Conservation (phyloP, 2,329 filamentous ascomycete genomes). For the Boeremia exigua region DNA sequence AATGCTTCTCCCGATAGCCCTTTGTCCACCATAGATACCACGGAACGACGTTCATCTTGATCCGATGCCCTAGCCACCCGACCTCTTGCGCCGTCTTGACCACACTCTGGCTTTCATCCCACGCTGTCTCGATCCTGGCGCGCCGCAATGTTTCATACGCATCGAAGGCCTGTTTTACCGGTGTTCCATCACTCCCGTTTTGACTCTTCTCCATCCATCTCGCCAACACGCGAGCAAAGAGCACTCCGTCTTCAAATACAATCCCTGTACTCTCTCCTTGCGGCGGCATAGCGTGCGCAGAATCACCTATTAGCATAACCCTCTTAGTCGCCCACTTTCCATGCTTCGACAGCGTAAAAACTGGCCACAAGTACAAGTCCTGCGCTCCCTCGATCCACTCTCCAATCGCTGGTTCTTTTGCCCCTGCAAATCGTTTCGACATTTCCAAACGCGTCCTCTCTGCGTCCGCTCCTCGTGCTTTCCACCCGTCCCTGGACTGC, state of each 20-base stretch:
- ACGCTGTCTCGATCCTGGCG: constrained; percentile 53
- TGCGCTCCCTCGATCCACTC: constrained; percentile 51
- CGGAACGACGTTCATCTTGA: constrained; percentile 54
- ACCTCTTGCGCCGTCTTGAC: constrained; percentile 54
- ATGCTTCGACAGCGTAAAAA: constrained; percentile 52
- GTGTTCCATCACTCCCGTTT: constrained; percentile 25
- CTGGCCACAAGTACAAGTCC: constrained; percentile 55
- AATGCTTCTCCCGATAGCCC: constrained; percentile 51
- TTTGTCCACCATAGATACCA: constrained; percentile 57
- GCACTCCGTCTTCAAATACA: constrained; percentile 60
- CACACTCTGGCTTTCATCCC: constrained; percentile 55
- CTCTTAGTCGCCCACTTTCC: constrained; percentile 55
- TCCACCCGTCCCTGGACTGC: constrained; percentile 54
- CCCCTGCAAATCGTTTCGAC: constrained; percentile 48
- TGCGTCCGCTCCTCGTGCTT: constrained; percentile 51
- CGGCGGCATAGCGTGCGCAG: constrained; percentile 59
- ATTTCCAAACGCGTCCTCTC: constrained; percentile 52
- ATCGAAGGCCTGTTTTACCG: constrained; percentile 54
- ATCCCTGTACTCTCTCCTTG: constrained; percentile 60
- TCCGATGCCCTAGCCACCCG: constrained; percentile 53
- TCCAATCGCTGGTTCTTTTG: constrained; percentile 44
- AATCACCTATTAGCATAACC: constrained; percentile 54
- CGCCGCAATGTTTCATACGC: constrained; percentile 56
- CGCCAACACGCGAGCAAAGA: constrained; percentile 54
- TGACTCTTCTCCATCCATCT: constrained; percentile 51